phyloP scores from a whole-genome alignment of 2,329 filamentous ascomycete genomes.

The Hypoxylon sp. region DNA sequence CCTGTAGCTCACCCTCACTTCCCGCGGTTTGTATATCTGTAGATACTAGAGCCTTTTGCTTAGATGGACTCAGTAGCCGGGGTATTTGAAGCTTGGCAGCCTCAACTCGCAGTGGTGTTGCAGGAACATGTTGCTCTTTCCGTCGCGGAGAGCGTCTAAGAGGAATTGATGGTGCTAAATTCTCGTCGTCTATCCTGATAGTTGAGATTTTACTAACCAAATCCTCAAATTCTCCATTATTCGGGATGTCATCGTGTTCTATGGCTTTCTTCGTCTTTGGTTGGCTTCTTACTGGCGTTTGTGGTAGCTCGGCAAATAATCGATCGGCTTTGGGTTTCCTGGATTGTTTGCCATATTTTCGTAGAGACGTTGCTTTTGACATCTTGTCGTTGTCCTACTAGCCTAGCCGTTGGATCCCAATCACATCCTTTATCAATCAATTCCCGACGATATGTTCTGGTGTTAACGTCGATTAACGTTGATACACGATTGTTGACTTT shows the following conservation, averaged over 20 bases:
- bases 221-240: slow-evolving; percentile 51
- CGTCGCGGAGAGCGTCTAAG: slow-evolving; percentile 41
- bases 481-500: slow-evolving; percentile 48
- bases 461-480: background rate
- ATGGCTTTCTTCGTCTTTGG: slow-evolving; percentile 27
- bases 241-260: slow-evolving; percentile 36
- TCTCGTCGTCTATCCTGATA: slow-evolving; percentile 50
- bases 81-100: slow-evolving; percentile 35
- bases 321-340: slow-evolving; percentile 64
- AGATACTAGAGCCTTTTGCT: slow-evolving; percentile 24
- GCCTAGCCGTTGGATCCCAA: background rate
- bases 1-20: slow-evolving; percentile 55
- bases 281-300: slow-evolving; percentile 61
- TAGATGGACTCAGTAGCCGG: slow-evolving; percentile 25
- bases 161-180: slow-evolving; percentile 27
- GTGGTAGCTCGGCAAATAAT: slow-evolving; percentile 67
- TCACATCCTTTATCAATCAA: slow-evolving; percentile 15
- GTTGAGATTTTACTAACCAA: slow-evolving; percentile 55
- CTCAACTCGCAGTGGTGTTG: slow-evolving; percentile 35
- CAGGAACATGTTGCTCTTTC: slow-evolving; percentile 41
- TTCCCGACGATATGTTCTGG: slow-evolving; percentile 3
- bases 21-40: slow-evolving; percentile 26
- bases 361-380: slow-evolving; percentile 61
- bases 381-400: slow-evolving; percentile 55
- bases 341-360: slow-evolving; percentile 67